Conservation (phyloP, 2,329 filamentous ascomycete species). For the Orbilia javanica region DNA sequence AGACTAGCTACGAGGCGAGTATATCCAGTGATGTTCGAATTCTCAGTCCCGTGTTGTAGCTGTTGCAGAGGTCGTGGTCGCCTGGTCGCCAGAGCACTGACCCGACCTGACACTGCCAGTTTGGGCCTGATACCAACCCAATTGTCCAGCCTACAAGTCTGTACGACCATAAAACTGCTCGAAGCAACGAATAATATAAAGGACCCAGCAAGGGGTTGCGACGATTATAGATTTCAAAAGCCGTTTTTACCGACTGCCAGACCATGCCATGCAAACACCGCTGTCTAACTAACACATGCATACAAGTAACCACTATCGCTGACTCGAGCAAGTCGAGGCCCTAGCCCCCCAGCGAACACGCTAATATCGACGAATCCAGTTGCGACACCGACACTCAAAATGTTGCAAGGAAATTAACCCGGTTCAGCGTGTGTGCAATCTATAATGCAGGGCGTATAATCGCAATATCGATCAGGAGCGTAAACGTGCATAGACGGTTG, state of each 20-base stretch:
- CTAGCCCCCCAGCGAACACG: neutral
- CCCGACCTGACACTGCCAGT: too few relatives aligned
- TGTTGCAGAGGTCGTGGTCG: too few relatives aligned
- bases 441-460: conserved; percentile 1
- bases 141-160: too few relatives aligned
- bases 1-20: too few relatives aligned
- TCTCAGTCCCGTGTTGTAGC: too few relatives aligned
- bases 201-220: too few relatives aligned
- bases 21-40: too few relatives aligned
- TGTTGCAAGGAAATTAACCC: conserved; percentile 16
- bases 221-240: too few relatives aligned
- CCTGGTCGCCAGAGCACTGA: too few relatives aligned
- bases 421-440: neutral
- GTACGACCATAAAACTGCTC: too few relatives aligned
- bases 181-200: too few relatives aligned
- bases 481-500: conserved; percentile 15
- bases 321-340: neutral
- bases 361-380: neutral
- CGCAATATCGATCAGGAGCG: neutral
- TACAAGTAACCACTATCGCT: neutral
- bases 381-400: neutral
- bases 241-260: neutral
- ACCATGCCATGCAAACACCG: neutral
- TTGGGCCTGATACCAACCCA: too few relatives aligned
- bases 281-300: neutral